Evolutionary conservation across 2,329 filamentous ascomycete genomes (phyloP).

Genomic region (Botryotinia convoluta): DNA sequence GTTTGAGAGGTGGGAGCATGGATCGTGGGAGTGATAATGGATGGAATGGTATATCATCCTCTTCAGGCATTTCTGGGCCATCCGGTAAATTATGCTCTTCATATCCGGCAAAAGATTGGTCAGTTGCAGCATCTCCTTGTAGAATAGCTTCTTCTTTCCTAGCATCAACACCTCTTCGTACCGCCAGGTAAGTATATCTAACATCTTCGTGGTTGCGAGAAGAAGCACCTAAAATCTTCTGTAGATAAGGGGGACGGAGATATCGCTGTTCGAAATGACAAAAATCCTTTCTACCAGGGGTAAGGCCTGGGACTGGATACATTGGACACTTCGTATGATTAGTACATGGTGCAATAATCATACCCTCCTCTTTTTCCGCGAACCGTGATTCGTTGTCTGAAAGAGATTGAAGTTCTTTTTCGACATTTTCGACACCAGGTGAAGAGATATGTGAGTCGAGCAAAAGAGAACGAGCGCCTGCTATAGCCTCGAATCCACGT

Average conservation of each 20-base stretch:
- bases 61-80: slow-evolving; percentile 19
- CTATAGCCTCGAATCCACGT: slow-evolving; percentile 88
- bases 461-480: slow-evolving; percentile 75
- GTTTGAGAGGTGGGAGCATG: slow-evolving; percentile 79
- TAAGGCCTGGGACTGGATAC: slow-evolving; percentile 70
- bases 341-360: slow-evolving; percentile 76
- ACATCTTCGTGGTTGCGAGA: slow-evolving; percentile 86
- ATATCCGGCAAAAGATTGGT: slow-evolving; percentile 70
- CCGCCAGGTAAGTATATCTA: slow-evolving; percentile 82
- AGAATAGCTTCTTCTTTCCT: slow-evolving; percentile 43
- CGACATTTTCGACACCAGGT: slow-evolving; percentile 49
- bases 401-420: slow-evolving; percentile 35
- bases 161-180: slow-evolving; percentile 68
- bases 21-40: slow-evolving; percentile 73
- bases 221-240: slow-evolving; percentile 66
- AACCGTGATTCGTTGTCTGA: slow-evolving; percentile 27
- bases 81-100: slow-evolving; percentile 47
- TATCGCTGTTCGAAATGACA: slow-evolving; percentile 91
- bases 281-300: slow-evolving; percentile 76
- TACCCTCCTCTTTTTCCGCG: slow-evolving; percentile 54
- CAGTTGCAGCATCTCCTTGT: slow-evolving; percentile 57
- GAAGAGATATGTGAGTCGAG: slow-evolving; percentile 72
- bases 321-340: slow-evolving; percentile 88
- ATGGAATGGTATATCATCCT: slow-evolving; percentile 40
- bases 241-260: slow-evolving; percentile 77